These are phyloP conservation scores for Penstemon barbatus DNA, from an alignment of 257 asterid genomes.

Conservation along the genomic window DNA sequence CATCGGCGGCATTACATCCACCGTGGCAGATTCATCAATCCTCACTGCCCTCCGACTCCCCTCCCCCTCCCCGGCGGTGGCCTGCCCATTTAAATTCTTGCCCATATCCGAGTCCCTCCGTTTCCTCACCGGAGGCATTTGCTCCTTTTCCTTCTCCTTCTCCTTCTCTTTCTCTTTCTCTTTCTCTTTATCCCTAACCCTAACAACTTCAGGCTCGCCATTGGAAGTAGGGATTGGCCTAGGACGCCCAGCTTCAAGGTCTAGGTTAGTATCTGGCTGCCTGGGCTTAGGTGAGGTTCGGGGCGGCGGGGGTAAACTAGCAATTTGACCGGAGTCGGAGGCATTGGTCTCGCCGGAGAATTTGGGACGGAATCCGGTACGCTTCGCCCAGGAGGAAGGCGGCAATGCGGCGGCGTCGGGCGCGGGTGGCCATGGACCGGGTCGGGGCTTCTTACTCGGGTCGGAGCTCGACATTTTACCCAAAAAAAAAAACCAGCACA, in stretches of 20 bases:
- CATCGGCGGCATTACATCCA: slow-evolving; percentile 58
- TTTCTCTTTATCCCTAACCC: slow-evolving; percentile 22
- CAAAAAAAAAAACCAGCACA: background rate
- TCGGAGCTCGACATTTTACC: slow-evolving; percentile 71
- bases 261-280: slow-evolving; percentile 45
- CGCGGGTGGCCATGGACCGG: slow-evolving; percentile 82
- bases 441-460: slow-evolving; percentile 61
- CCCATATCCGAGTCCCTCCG: slow-evolving; percentile 88
- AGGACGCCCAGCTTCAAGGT: slow-evolving; percentile 75
- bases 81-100: slow-evolving; percentile 53
- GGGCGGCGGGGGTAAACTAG: slow-evolving; percentile 40
- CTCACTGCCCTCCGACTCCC: slow-evolving; percentile 53
- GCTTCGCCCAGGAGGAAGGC: slow-evolving; percentile 92
- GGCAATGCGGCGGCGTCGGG: slow-evolving; percentile 80
- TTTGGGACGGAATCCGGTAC: slow-evolving; percentile 91
- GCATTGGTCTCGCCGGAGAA: slow-evolving; percentile 94
- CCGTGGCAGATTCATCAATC: slow-evolving; percentile 50
- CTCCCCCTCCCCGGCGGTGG: slow-evolving; percentile 36
- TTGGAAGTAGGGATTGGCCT: slow-evolving; percentile 50
- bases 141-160: slow-evolving; percentile 49
- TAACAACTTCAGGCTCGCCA: slow-evolving; percentile 54
- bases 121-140: slow-evolving; percentile 58
- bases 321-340: slow-evolving; percentile 69
- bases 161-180: slow-evolving; percentile 41
- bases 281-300: slow-evolving; percentile 34